Evolutionary conservation across 176 grass and related monocot species (phyloP), one percentile per base, ranked within the genome.

Genomic region (Chloris gayana): DNA sequence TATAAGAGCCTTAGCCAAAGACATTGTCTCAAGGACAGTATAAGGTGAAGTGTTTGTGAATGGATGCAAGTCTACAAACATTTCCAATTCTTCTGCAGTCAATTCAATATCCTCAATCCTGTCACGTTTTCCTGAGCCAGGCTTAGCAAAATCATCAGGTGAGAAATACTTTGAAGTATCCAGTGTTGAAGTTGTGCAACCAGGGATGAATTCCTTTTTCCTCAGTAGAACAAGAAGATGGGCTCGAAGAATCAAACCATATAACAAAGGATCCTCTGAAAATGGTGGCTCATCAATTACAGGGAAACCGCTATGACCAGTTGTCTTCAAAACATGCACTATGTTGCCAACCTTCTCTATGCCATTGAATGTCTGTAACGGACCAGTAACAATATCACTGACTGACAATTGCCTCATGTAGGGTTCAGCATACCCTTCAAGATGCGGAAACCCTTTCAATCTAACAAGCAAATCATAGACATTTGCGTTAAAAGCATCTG

Each of bases 21-120:
- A 98, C 95, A 98, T 94, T 10, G 95, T 94, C 82, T 98, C 95
- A 26, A 98, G 86, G 22, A 98, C 95, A 50, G 95, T 98, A 75
- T 98, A 98, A 62, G 95, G 95, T 39, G 95, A 94, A 37, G 90
- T 93, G 67, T 98, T 98, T 73, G 88, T 89, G 78, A 94, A 98
- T 2, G 90, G 92, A 91, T 94, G 92, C 90, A 98, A 85, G 76
- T 98, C 95, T 19, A 98, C 25, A 78, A 85, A 98, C 95, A 98
- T 94, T 62, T 98, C 90, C 90, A 94, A 69, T 71, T 98, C 92
- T 85, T 93, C 92, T 72, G 79, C 33, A 82, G 56, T 93, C 12
- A 98, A 71, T 80, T 89, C 53, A 39, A 94, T 88, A 68, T 87
- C 77, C 24, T 94, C 95, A 45, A 98, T 91, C 13, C 64, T 82